phyloP scores from a whole-genome alignment of 345 rosid genomes.

The Eucalyptus cladocalyx region DNA sequence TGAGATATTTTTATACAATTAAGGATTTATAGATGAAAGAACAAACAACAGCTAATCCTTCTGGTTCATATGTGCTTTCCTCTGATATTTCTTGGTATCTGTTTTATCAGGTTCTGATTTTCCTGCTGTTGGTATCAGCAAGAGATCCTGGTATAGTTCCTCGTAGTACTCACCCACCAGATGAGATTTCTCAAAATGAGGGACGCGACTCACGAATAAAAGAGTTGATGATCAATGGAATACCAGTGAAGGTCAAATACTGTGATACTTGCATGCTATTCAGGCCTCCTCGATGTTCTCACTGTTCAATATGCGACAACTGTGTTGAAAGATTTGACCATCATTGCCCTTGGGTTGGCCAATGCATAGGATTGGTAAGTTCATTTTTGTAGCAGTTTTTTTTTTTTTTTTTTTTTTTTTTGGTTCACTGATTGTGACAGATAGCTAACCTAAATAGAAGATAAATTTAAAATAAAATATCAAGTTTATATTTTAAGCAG shows the following conservation, averaged over 20 bases:
- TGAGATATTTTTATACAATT: background rate
- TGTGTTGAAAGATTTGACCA: constrained; percentile 96
- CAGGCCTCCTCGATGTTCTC: constrained; percentile 98
- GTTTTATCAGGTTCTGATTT: constrained; percentile 43
- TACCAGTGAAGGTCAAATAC: constrained; percentile 66
- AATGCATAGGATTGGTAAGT: constrained; percentile 92
- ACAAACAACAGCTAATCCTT: background rate
- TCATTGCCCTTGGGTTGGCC: constrained; percentile 99
- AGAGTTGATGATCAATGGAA: constrained; percentile 67
- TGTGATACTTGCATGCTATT: constrained; percentile 93
- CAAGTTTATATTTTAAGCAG: background rate
- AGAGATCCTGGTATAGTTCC: constrained; percentile 97
- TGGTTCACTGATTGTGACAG: background rate
- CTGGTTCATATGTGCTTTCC: background rate
- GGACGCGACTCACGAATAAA: constrained; percentile 46
- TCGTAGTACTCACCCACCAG: constrained; percentile 71
- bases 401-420: background rate
- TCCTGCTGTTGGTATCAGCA: constrained; percentile 77
- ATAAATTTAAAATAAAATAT: background rate
- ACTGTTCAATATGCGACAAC: constrained; percentile 94
- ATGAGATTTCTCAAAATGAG: constrained; percentile 20
- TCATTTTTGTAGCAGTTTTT: background rate
- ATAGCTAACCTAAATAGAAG: background rate
- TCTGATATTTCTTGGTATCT: background rate
- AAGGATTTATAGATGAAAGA: background rate